Base-by-base conservation (phyloP, 2,329 filamentous ascomycete species). In the Fonsecaea pedrosoi region DNA sequence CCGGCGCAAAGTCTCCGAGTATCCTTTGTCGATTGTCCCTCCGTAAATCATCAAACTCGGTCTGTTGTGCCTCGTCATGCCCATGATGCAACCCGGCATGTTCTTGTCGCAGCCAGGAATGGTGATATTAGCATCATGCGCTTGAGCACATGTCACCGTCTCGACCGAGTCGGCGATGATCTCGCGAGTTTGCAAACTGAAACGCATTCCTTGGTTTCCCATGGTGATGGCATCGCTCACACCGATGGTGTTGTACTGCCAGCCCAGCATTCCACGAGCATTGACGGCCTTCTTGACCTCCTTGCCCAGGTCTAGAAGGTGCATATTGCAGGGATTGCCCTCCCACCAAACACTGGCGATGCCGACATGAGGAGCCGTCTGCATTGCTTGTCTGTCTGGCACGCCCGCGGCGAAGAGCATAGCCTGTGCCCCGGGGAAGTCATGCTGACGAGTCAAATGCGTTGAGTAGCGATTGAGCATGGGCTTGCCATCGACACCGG, bases 101-200 rank as follows among this genome's bases (percentile, higher is more conserved):
- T 97, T 97, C 86, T 97, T 97, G 82, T 97, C 94, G 78, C 94
- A 97, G 10, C 94, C 94, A 0, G 94, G 93, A 73, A 97, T 94
- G 35, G 92, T 89, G 77, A 97, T 94, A 78, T 94, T 96, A 66
- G 93, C 94, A 77, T 97, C 94, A 78, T 97, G 92, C 73, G 91
- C 90, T 77, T 97, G 94, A 4, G 92, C 94, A 77, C 90, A 94
- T 1, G 93, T 97, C 45, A 97, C 91, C 1, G 92, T 94, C 81
- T 98, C 94, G 75, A 97, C 93, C 72, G 90, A 94, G 80, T 98
- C 94, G 70, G 94, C 94, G 72, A 98, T 97, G 71, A 97, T 89
- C 76, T 98, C 94, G 67, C 94, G 87, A 1, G 90, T 92, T 76
- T 97, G 94, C 4, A 97, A 86, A 30, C 92, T 96, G 81, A 93